Conservation (phyloP, 805 yeast species). For the Wickerhamomyces rabaulensis region DNA sequence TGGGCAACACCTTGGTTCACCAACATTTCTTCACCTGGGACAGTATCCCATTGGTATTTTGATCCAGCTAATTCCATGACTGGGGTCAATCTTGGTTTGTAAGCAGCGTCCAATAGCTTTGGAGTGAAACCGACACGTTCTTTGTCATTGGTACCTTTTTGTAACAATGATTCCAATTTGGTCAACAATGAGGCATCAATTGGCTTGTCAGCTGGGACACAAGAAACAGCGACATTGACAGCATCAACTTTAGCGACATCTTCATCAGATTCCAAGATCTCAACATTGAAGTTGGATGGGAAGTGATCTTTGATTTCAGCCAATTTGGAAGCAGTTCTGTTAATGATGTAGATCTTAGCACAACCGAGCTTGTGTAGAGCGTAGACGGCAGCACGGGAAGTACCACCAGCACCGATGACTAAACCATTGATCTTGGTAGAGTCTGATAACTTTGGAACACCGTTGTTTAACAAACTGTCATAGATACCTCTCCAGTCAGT, state of each 20-base stretch:
- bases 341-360: conserved; percentile 65
- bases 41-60: conserved; percentile 66
- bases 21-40: conserved; percentile 89
- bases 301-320: conserved; percentile 53
- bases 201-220: conserved; percentile 80
- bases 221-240: conserved; percentile 63
- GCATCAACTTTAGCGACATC: conserved; percentile 35
- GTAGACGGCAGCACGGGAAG: conserved; percentile 89
- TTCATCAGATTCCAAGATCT: conserved; percentile 44
- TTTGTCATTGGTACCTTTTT: conserved; percentile 29
- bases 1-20: conserved; percentile 92
- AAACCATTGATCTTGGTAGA: conserved; percentile 49
- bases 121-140: conserved; percentile 39
- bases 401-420: conserved; percentile 96
- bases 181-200: conserved; percentile 46
- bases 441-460: conserved; percentile 41
- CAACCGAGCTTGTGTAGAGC: conserved; percentile 83
- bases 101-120: conserved; percentile 84
- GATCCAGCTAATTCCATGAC: conserved; percentile 72
- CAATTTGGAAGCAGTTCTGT: conserved; percentile 71
- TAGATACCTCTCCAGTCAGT: conserved; percentile 94
- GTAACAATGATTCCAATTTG: conserved; percentile 43
- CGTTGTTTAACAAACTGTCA: conserved; percentile 58
- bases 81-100: conserved; percentile 85
- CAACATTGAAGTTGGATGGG: conserved; percentile 55